Evolutionary conservation across 768 basidiomycete genomes (phyloP).

Genomic region (Calocera viscosa): DNA sequence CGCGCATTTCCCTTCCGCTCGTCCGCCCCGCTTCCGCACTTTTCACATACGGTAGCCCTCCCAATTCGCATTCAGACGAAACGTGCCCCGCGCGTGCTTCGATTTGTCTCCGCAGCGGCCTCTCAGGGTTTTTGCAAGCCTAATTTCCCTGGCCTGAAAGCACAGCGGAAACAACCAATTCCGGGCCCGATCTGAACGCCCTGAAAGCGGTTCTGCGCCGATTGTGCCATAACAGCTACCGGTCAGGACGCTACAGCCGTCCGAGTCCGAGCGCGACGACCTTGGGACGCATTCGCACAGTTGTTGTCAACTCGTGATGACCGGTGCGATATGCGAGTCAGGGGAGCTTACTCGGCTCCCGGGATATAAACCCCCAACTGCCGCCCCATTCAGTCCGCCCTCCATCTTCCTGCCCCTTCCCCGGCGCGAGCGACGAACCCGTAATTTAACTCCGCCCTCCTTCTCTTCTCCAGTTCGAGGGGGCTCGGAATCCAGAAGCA

Average conservation of each 20-base stretch:
- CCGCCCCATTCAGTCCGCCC: neutral
- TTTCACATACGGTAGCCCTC: neutral
- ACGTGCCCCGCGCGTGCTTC: neutral
- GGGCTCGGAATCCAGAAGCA: neutral
- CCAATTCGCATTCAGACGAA: neutral
- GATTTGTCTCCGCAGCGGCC: neutral
- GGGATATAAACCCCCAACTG: no score
- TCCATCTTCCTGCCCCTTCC: neutral
- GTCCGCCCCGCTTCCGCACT: neutral
- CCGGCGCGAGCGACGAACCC: neutral
- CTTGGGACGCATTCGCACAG: no score
- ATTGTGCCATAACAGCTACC: neutral
- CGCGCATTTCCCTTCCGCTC: neutral
- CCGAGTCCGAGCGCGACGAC: neutral
- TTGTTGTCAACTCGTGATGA: no score
- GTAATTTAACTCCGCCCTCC: neutral
- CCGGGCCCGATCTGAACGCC: constrained; percentile 3
- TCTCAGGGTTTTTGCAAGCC: neutral
- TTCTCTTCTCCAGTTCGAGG: neutral
- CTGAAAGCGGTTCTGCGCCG: neutral
- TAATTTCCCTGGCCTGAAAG: neutral
- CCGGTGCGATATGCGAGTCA: no score
- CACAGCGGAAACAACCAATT: neutral
- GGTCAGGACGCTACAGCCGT: neutral
- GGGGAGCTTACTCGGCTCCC: no score